Evolutionary conservation across 495 filamentous ascomycete genomes (phyloP), one percentile per base, ranked within the genome.

Genomic region (Margaritispora aquatica): DNA sequence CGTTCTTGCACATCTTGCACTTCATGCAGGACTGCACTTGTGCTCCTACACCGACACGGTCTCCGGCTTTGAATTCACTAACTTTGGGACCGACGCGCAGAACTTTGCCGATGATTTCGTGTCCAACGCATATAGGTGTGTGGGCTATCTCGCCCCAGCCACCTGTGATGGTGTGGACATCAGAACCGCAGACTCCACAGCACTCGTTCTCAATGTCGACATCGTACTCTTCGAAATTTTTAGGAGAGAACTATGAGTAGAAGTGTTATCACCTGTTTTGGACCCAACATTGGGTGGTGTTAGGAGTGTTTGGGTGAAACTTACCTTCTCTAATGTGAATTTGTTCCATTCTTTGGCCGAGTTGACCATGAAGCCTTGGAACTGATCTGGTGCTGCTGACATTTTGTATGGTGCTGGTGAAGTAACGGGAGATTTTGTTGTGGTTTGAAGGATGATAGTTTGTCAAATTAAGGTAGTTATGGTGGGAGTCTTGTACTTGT

Each of bases 21-120:
- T 83, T 78, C 62, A 91, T 71, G 70, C 88, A 90, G 29, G 85
- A 80, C 73, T 82, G 82, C 47, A 88, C 81, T 72, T 92, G 88
- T 3, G 89, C 87, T 38, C 89, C 89, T 2, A 92, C 85, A 46
- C 89, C 89, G 31, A 90, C 89, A 47, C 89, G 84, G 64, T 91
- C 84, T 46, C 89, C 89, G 60, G 83, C 75, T 65, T 89, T 88
- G 69, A 89, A 73, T 27, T 74, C 72, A 29, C 75, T 85, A 48
- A 88, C 84, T 54, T 85, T 82, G 24, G 79, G 68, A 11, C 89
- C 89, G 61, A 91, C 86, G 41, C 82, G 81, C 62, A 92, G 74
- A 26, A 84, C 88, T 44, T 80, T 79, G 48, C 89, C 88, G 59
- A 93, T 75, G 60, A 91, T 76, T 66, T 92, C 89, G 64, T 91